Evolutionary conservation across 75 land plant genomes (phyloP).

Genomic region (Sequoia sempervirens): DNA sequence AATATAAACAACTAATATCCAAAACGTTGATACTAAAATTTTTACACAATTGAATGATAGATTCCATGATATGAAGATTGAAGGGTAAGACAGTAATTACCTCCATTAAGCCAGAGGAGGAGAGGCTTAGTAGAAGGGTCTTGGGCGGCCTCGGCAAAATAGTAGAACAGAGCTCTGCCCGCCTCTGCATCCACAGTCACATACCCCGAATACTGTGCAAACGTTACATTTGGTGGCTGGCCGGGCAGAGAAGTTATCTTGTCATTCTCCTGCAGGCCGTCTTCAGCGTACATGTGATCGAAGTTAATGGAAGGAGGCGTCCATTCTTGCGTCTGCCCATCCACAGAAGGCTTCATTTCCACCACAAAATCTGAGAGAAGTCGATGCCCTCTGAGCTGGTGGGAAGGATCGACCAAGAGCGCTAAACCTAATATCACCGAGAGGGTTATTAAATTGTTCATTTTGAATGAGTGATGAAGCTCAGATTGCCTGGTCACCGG

Average conservation of each 20-base stretch:
- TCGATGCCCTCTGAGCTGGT: background rate
- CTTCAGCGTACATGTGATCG: background rate
- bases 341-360: background rate
- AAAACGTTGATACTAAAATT: too few species aligned
- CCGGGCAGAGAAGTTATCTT: too few species aligned
- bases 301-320: too few species aligned
- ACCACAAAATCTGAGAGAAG: background rate
- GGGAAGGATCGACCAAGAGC: background rate
- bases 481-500: too few species aligned
- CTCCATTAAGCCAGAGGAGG: constrained; percentile 56
- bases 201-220: too few species aligned
- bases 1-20: too few species aligned
- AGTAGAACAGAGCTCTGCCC: constrained; percentile 26
- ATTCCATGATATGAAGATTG: too few species aligned
- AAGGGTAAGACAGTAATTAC: background rate
- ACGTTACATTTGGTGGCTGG: too few species aligned
- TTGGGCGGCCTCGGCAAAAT: constrained; percentile 47
- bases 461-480: background rate
- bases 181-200: too few species aligned
- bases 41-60: too few species aligned
- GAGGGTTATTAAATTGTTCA: background rate
- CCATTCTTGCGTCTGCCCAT: too few species aligned
- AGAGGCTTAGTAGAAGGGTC: constrained; percentile 41
- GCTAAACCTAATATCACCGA: background rate
- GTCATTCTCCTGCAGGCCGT: constrained; percentile 9